A percentile compares a stretch with the other conserved stretches of the same genome.
Conservation (phyloP, 805 yeast species). For the Sugiyamaella floridensis region DNA sequence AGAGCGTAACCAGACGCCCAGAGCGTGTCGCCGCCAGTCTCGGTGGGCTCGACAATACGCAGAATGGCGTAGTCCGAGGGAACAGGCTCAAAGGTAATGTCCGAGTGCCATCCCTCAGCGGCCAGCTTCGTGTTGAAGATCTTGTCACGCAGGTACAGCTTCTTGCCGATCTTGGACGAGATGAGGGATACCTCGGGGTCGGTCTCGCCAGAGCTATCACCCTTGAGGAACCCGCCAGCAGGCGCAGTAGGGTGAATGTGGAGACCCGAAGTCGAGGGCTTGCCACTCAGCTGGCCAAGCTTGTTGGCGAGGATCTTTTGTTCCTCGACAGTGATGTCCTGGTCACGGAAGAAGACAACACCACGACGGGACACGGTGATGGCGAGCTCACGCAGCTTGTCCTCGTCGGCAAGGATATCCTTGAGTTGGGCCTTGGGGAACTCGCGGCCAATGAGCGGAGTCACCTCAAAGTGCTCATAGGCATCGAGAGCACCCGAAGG, state of each 20-base stretch:
- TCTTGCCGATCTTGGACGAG: constrained; percentile 19
- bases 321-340: constrained; percentile 30
- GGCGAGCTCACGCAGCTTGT: constrained; percentile 35
- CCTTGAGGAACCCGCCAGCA: constrained; percentile 19
- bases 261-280: constrained; percentile 24
- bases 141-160: constrained; percentile 15
- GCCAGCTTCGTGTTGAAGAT: constrained; percentile 17
- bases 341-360: constrained; percentile 46
- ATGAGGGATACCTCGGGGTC: constrained; percentile 26
- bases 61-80: constrained; percentile 69
- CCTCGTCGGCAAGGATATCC: constrained; percentile 23
- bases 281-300: constrained; percentile 24
- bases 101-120: constrained; percentile 58
- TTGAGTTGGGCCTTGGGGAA: constrained; percentile 23
- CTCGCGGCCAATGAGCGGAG: constrained; percentile 29
- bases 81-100: constrained; percentile 67
- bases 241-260: constrained; percentile 29
- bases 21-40: constrained; percentile 49
- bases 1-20: constrained; percentile 51
- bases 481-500: constrained; percentile 25
- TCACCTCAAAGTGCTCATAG: constrained; percentile 25
- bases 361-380: constrained; percentile 41
- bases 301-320: constrained; percentile 25
- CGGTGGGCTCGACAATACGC: constrained; percentile 53
- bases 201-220: constrained; percentile 21